A percentile compares a stretch with the other conserved stretches of the same genome.
These are phyloP conservation scores for Rhododendron griersonianum DNA, from an alignment of 148 eudicot species.

Conservation along the genomic window DNA sequence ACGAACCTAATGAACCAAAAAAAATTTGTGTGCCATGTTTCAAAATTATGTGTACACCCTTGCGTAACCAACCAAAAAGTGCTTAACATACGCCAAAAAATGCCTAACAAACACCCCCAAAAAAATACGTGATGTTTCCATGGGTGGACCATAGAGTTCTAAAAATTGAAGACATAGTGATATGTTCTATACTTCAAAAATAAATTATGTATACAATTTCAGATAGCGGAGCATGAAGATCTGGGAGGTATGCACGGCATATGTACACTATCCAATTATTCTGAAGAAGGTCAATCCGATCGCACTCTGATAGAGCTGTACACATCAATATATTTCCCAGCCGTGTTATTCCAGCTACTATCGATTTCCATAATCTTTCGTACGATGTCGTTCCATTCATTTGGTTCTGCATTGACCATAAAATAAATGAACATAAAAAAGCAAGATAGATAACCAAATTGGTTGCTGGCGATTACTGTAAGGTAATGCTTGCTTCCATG, in stretches of 20 bases:
- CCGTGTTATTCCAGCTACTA: constrained; percentile 74
- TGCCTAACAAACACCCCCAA: background rate
- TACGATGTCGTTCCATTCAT: constrained; percentile 50
- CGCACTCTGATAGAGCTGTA: constrained; percentile 54
- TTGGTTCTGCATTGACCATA: constrained; percentile 44
- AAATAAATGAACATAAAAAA: background rate
- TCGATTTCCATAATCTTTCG: constrained; percentile 59
- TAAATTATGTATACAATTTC: background rate
- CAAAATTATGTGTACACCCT: background rate
- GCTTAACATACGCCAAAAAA: no score
- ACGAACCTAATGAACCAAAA: no score
- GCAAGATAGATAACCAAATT: background rate
- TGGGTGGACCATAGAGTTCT: no score
- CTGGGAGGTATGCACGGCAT: background rate
- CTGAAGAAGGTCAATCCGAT: background rate
- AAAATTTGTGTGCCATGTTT: background rate
- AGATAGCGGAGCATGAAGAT: background rate
- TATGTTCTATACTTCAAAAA: background rate
- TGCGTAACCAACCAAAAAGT: no score
- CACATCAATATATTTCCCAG: constrained; percentile 51
- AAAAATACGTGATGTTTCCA: background rate
- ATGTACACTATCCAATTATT: background rate
- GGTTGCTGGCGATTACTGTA: background rate
- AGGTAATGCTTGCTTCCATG: background rate
- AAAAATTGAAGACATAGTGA: no score